These are phyloP conservation scores for Trichosporon inkin DNA, from an alignment of 1,284 basidiomycete genomes.

Conservation along the genomic window DNA sequence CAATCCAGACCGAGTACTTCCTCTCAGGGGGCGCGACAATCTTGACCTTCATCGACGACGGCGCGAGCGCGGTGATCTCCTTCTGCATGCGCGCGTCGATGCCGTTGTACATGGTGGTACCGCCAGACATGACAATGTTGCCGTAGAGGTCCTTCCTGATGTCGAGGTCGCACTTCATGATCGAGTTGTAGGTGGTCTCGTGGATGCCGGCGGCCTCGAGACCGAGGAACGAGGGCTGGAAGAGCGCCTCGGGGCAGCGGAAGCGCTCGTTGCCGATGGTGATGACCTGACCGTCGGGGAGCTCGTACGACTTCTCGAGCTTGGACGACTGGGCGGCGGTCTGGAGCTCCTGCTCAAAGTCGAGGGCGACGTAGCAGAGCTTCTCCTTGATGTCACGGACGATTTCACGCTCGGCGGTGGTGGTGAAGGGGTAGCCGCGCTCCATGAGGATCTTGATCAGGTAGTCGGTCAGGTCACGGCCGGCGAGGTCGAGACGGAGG, in stretches of 20 bases:
- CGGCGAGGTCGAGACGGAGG: conserved; percentile 88
- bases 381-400: conserved; percentile 99
- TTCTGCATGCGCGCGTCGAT: conserved; percentile 97
- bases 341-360: conserved; percentile 94
- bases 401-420: conserved; percentile 89
- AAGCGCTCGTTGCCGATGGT: conserved; percentile 96
- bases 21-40: conserved; percentile 66
- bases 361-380: conserved; percentile 93
- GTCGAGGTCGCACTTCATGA: conserved; percentile 64
- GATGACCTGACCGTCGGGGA: conserved; percentile 95
- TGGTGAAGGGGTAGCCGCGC: conserved; percentile 92
- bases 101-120: conserved; percentile 97
- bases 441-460: conserved; percentile 90
- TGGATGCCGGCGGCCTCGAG: conserved; percentile 92
- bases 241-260: conserved; percentile 94
- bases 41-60: conserved; percentile 79
- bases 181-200: conserved; percentile 89
- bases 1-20: conserved; percentile 92
- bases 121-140: conserved; percentile 81
- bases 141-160: conserved; percentile 40
- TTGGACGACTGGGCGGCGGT: conserved; percentile 87
- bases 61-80: conserved; percentile 84
- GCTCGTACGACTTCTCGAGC: conserved; percentile 91
- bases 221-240: conserved; percentile 92
- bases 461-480: conserved; percentile 89